phyloP scores from a whole-genome alignment of 805 yeast genomes.

The Schwanniomyces sp. region DNA sequence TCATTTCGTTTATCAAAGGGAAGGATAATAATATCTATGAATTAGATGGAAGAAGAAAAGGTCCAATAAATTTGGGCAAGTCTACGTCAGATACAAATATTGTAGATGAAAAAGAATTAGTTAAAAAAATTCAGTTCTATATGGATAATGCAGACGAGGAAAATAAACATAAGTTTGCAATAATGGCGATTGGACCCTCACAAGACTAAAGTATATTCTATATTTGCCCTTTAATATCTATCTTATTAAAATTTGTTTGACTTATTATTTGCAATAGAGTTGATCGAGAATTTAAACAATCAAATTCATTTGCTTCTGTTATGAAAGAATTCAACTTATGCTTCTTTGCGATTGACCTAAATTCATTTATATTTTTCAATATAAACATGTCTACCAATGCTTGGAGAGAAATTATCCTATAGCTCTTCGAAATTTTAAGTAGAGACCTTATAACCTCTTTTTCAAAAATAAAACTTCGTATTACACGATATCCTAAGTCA shows the following conservation, averaged over 20 bases:
- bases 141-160: constrained; percentile 60
- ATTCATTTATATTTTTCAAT: constrained; percentile 36
- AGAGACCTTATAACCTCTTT: constrained; percentile 61
- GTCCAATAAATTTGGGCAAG: constrained; percentile 66
- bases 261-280: constrained; percentile 34
- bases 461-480: constrained; percentile 47
- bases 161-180: constrained; percentile 64
- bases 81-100: constrained; percentile 43
- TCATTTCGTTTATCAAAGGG: constrained; percentile 67
- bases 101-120: constrained; percentile 50
- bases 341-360: constrained; percentile 38
- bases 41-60: constrained; percentile 83
- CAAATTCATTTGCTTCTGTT: constrained; percentile 21
- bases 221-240: constrained; percentile 90
- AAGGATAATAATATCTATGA: constrained; percentile 66
- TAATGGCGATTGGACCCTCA: constrained; percentile 74
- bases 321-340: constrained; percentile 35
- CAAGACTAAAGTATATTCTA: constrained; percentile 37
- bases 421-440: constrained; percentile 55
- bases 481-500: constrained; percentile 20
- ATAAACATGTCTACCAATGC: constrained; percentile 39
- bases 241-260: constrained; percentile 47
- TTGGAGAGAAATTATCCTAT: constrained; percentile 43
- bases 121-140: constrained; percentile 62
- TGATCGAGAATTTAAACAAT: constrained; percentile 33